phyloP scores from a whole-genome alignment of 768 basidiomycete genomes.

The Boletus pseudo-olivaceus region DNA sequence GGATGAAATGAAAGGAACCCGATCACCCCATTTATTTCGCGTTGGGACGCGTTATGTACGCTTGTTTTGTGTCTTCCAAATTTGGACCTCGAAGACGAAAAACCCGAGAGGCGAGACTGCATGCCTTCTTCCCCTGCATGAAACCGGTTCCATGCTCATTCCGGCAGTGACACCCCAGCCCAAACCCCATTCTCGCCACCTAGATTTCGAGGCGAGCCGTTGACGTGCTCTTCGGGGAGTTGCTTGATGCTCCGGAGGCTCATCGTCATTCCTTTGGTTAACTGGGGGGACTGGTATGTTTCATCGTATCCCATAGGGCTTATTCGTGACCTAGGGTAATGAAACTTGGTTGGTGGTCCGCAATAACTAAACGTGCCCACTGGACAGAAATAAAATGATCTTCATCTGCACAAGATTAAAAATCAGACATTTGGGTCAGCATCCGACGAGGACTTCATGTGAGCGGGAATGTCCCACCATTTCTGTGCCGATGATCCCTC shows the following conservation, averaged over 20 bases:
- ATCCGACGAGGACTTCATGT: too few species aligned
- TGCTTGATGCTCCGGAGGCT: not conserved
- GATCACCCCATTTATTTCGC: constrained; percentile 16
- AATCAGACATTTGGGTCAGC: too few species aligned
- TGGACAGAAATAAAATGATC: too few species aligned
- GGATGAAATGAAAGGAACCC: not conserved
- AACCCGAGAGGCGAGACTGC: too few species aligned
- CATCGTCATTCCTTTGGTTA: not conserved
- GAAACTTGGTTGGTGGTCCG: not conserved
- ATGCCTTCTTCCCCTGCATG: not conserved
- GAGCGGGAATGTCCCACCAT: too few species aligned
- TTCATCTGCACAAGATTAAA: too few species aligned
- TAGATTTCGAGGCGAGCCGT: not conserved
- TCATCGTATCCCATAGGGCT: not conserved
- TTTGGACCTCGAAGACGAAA: not conserved
- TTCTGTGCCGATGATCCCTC: too few species aligned
- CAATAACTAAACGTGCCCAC: too few species aligned
- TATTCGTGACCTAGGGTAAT: not conserved
- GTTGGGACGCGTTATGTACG: constrained; percentile 29
- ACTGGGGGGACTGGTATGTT: too few species aligned
- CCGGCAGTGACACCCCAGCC: not conserved
- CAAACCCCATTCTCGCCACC: not conserved
- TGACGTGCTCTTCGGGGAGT: not conserved
- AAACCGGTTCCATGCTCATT: not conserved
- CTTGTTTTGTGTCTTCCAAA: constrained; percentile 19